Evolutionary conservation across 1,284 basidiomycete genomes (phyloP), one percentile per base, ranked within the genome.

Genomic region (Microbotryum lychnidis-dioicae): DNA sequence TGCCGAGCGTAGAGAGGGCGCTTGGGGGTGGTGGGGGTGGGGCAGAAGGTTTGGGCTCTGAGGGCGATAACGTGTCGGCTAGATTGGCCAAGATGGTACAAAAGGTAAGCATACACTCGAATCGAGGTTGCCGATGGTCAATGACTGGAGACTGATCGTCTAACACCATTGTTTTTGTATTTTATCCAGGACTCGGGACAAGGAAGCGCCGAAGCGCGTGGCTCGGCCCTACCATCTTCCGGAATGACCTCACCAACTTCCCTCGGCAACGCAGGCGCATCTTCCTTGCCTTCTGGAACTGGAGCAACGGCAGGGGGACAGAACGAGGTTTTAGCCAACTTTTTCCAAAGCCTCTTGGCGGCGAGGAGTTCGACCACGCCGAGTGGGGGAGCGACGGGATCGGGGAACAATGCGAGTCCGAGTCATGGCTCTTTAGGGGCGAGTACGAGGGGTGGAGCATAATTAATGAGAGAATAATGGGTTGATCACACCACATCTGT

Each of bases 1-100:
- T 94, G 53, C 91, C 91, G 1, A 86, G 81, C 60, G 91, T 94
- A 46, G 89, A 91, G 74, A 84, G 83, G 61, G 90, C 87, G 2
- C 81, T 94, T 87, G 90, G 93, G 70, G 81, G 81, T 45, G 37
- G 37, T 18, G 37, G 37, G 37, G 2, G 76, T 67, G 56, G 29
- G 66, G 49, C 64, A 73, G 64, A 74, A 75, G 49, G 75, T 42
- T 18, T 42, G 16, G 37, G 37, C 14, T 42, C 37, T 18, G 37
- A 42, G 6, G 37, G 37, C 14, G 37, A 42, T 18, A 10, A 42
- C 16, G 37, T 42, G 12, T 42, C 37, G 69, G 62, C 50, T 60
- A 61, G 48, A 46, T 45, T 49, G 51, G 60, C 46, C 63, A 74
- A 61, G 71, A 72, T 37, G 69, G 72, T 45, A 71, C 76, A 42